Conservation (phyloP, 345 rosid genomes). For the Theobroma cacao region DNA sequence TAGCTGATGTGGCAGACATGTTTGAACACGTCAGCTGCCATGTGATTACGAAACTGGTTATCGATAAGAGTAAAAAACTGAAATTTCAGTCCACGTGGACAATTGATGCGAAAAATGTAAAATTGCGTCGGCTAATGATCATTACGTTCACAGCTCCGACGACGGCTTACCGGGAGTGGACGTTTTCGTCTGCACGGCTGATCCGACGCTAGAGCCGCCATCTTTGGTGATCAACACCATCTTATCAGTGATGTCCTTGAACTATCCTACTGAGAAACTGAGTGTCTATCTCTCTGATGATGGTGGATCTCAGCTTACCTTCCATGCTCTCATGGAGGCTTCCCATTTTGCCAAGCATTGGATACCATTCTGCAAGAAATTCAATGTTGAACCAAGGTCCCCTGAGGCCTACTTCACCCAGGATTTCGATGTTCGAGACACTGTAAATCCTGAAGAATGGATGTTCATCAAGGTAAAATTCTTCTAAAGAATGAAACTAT, state of each 20-base stretch:
- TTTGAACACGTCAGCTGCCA: no score
- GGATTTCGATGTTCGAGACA: neutral
- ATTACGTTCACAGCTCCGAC: constrained; percentile 5
- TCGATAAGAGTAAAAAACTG: no score
- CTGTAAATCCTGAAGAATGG: constrained; percentile 11
- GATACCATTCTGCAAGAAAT: constrained; percentile 60
- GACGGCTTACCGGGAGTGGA: constrained; percentile 53
- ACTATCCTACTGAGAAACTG: constrained; percentile 59
- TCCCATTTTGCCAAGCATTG: constrained; percentile 47
- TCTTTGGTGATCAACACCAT: constrained; percentile 63
- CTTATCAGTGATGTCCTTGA: constrained; percentile 53
- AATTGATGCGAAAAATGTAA: no score
- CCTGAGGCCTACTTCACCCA: constrained; percentile 54
- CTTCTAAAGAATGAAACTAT: neutral
- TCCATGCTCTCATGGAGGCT: constrained; percentile 58
- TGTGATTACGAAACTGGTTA: no score
- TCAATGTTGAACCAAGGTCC: constrained; percentile 55
- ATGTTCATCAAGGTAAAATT: constrained; percentile 18
- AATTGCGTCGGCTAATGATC: no score
- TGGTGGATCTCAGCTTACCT: constrained; percentile 57
- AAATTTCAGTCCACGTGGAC: no score
- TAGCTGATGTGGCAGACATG: no score
- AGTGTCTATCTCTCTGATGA: constrained; percentile 69
- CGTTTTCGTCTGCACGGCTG: constrained; percentile 73
- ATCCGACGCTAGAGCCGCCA: constrained; percentile 74